Evolutionary conservation across 1,284 basidiomycete species (phyloP), one percentile per base, ranked within the genome.

Genomic region (Albatrellus sp.): DNA sequence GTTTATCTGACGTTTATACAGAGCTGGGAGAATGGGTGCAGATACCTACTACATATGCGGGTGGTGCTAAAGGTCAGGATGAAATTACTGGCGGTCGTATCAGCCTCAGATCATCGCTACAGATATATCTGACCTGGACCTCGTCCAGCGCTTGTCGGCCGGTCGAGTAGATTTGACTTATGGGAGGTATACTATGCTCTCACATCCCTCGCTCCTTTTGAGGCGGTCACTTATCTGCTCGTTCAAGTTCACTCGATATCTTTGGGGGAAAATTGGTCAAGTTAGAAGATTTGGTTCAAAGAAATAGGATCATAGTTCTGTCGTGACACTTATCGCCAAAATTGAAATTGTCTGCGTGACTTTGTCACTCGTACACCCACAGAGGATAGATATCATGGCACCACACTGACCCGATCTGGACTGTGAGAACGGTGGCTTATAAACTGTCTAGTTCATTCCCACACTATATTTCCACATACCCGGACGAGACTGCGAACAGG

Each of bases 31-130:
- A 93, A 63, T 98, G 94, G 94, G 80, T 81, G 4, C 72, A 64
- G 2, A 88, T 98, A 52, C 91, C 92, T 0, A 90, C 89, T 1
- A 98, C 96, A 3, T 99, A 98, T 60, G 96, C 96, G 0, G 96
- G 96, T 1, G 96, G 96, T 7, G 96, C 96, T 2, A 88, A 83
- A 68, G 75, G 90, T 90, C 55, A 44, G 66, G n/a, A n/a, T n/a
- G n/a, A n/a, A n/a, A n/a, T n/a, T 12, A 35, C 33, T 35, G 33
- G 13, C 13, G 33, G 16, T 35, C 33, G 33, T 35, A n/a, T n/a
- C n/a, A n/a, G 19, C 46, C 39, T 39, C 31, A 38, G 17, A 38
- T n/a, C 33, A 31, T 37, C 16, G 8, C 28, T 14, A 3, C 35
- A 93, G 91, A 86, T 50, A 67, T 96, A 37, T 70, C 73, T 6